A percentile compares a stretch with the other conserved stretches of the same genome.
Evolutionary conservation across 2,329 filamentous ascomycete species (phyloP).

Genomic region (Diplodia scrobiculata): DNA sequence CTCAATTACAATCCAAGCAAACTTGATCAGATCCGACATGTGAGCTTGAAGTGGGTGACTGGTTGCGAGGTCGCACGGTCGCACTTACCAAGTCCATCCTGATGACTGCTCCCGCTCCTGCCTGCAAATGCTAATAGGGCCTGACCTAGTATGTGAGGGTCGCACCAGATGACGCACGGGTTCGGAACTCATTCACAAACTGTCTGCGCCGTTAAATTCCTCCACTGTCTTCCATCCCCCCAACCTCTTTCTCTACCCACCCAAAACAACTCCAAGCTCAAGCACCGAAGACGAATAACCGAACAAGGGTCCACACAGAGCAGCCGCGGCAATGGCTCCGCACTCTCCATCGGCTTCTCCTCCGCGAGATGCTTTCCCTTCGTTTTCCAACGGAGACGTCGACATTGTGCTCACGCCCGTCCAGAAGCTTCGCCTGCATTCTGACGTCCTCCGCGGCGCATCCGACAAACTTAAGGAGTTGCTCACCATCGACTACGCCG

Average conservation of each 20-base stretch:
- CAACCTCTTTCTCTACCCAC: background rate
- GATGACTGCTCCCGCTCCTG: background rate
- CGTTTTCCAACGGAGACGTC: constrained; percentile 21
- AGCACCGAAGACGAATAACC: background rate
- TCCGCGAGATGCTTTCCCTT: background rate
- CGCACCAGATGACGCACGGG: too few relatives aligned
- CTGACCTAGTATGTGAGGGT: too few relatives aligned
- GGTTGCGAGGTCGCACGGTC: background rate
- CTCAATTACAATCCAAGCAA: too few relatives aligned
- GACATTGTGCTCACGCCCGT: constrained; percentile 38
- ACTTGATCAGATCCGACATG: too few relatives aligned
- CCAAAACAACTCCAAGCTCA: too few relatives aligned
- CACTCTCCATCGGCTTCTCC: background rate
- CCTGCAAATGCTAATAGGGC: background rate
- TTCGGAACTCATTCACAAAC: background rate
- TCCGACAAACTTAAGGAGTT: constrained; percentile 37
- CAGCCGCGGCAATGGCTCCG: background rate
- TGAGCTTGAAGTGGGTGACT: background rate
- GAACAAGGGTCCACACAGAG: background rate
- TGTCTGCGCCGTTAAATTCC: background rate
- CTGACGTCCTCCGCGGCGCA: constrained; percentile 40
- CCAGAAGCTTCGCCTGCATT: constrained; percentile 41
- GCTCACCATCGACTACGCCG: constrained; percentile 39
- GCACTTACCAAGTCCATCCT: background rate
- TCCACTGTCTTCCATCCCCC: background rate